Evolutionary conservation across 352 stramenopile genomes (phyloP).

Genomic region (Globisporangium cylindrosporum): DNA sequence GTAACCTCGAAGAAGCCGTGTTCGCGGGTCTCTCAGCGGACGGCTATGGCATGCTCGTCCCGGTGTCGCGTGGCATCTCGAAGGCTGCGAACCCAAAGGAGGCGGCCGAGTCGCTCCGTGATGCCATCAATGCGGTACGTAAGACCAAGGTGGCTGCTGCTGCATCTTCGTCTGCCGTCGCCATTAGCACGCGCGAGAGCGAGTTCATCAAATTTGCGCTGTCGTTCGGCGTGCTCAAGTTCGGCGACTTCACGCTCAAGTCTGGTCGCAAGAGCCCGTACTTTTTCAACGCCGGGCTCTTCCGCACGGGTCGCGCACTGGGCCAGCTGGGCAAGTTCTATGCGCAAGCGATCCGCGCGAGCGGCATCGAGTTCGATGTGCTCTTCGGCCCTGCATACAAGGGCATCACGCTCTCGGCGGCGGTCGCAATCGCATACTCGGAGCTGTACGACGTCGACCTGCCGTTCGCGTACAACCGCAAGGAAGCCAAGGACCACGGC

Average conservation of each 20-base stretch:
- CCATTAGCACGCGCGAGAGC: slow-evolving; percentile 56
- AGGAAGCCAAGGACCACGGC: slow-evolving; percentile 99
- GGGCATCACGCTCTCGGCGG: slow-evolving; percentile 96
- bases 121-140: slow-evolving; percentile 93
- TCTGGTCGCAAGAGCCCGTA: slow-evolving; percentile 97
- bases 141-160: slow-evolving; percentile 40
- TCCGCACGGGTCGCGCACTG: slow-evolving; percentile 92
- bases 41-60: slow-evolving; percentile 94
- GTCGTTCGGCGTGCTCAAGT: slow-evolving; percentile 94
- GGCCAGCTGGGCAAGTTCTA: slow-evolving; percentile 94
- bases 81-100: slow-evolving; percentile 86
- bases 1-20: slow-evolving; percentile 90
- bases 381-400: slow-evolving; percentile 99
- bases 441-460: slow-evolving; percentile 91
- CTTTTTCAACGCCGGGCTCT: slow-evolving; percentile 99
- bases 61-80: slow-evolving; percentile 96
- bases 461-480: slow-evolving; percentile 98
- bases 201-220: slow-evolving; percentile 98
- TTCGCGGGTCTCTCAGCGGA: slow-evolving; percentile 72
- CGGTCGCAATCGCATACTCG: slow-evolving; percentile 93
- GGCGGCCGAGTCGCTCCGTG: slow-evolving; percentile 88
- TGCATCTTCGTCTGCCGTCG: neutral
- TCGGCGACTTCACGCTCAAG: slow-evolving; percentile 98
- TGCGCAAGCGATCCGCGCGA: slow-evolving; percentile 91
- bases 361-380: slow-evolving; percentile 95